phyloP scores from a whole-genome alignment of 371 early-diverging fungal species.

The Smittium culicis region DNA sequence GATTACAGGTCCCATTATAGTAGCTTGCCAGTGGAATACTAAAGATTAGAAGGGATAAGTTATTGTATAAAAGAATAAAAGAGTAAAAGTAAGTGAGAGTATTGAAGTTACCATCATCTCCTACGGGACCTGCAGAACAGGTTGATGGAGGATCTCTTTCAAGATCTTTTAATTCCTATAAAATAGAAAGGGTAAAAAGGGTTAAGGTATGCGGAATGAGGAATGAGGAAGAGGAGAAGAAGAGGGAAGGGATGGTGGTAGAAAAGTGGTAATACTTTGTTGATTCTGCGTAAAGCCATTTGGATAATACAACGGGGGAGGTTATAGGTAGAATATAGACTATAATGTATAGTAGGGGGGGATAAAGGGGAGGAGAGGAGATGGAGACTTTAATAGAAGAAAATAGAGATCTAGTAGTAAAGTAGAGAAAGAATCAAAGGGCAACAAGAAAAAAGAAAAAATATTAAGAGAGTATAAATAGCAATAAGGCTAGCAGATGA shows the following conservation, averaged over 20 bases:
- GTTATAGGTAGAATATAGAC: too few species aligned
- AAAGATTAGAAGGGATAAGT: not conserved
- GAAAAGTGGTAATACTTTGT: not conserved
- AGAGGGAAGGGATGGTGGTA: not conserved
- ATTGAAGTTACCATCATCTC: slow-evolving; percentile 48
- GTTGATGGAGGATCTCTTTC: slow-evolving; percentile 89
- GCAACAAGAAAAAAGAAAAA: too few species aligned
- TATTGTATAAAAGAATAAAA: not conserved
- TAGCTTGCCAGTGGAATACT: slow-evolving; percentile 86
- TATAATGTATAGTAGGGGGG: too few species aligned
- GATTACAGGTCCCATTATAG: slow-evolving; percentile 91
- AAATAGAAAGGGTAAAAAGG: not conserved
- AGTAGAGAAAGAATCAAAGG: too few species aligned
- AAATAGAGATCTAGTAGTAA: too few species aligned
- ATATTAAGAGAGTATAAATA: too few species aligned
- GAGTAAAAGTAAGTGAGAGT: slow-evolving; percentile 12
- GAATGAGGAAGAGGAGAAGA: not conserved
- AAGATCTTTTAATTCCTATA: slow-evolving; percentile 87
- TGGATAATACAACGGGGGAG: too few species aligned
- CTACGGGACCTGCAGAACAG: slow-evolving; percentile 85
- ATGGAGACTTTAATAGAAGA: too few species aligned
- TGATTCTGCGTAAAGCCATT: not conserved
- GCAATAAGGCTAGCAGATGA: too few species aligned
- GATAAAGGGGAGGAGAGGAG: too few species aligned
- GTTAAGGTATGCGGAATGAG: not conserved